Conservation (phyloP, 2,329 filamentous ascomycete genomes). For the Colletotrichum incanum region DNA sequence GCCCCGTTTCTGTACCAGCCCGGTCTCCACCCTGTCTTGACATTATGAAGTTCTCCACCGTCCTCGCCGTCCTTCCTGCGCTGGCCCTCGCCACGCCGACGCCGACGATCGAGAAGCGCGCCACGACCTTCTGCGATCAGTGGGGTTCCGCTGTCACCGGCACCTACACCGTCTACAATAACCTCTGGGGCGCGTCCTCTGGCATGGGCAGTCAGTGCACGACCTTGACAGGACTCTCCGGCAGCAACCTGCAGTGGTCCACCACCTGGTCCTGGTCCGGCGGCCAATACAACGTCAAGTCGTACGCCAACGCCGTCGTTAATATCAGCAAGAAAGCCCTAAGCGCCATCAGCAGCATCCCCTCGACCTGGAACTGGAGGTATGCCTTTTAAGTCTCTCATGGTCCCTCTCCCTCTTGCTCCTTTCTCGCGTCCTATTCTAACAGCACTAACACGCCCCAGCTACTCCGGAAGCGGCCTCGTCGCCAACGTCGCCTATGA, state of each 20-base stretch:
- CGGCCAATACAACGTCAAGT: conserved; percentile 57
- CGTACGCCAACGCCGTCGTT: conserved; percentile 57
- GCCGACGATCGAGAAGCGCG: conserved; percentile 43
- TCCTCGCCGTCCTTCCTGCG: conserved; percentile 40
- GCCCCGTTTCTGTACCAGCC: not conserved
- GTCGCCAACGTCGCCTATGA: conserved; percentile 74
- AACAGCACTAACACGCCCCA: conserved; percentile 43
- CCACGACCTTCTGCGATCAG: conserved; percentile 46
- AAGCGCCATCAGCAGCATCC: conserved; percentile 52
- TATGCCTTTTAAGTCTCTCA: conserved; percentile 36
- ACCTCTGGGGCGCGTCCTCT: conserved; percentile 57
- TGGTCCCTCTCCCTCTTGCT: no score
- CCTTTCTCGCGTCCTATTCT: not conserved
- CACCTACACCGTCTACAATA: conserved; percentile 55
- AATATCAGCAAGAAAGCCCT: conserved; percentile 50
- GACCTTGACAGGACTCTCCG: conserved; percentile 53
- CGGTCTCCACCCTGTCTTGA: no score
- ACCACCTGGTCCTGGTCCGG: conserved; percentile 59
- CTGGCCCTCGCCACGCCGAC: conserved; percentile 39
- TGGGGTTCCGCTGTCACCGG: conserved; percentile 45
- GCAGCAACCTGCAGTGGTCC: conserved; percentile 56
- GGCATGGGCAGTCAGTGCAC: conserved; percentile 59
- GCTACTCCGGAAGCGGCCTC: conserved; percentile 52
- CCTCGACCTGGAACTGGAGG: conserved; percentile 52
- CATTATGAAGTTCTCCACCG: conserved; percentile 43